Percentiles rank a stretch among this genome's conserved stretches.
Conservation (phyloP, 495 filamentous ascomycete species). For the Lentithecium fluviatile region DNA sequence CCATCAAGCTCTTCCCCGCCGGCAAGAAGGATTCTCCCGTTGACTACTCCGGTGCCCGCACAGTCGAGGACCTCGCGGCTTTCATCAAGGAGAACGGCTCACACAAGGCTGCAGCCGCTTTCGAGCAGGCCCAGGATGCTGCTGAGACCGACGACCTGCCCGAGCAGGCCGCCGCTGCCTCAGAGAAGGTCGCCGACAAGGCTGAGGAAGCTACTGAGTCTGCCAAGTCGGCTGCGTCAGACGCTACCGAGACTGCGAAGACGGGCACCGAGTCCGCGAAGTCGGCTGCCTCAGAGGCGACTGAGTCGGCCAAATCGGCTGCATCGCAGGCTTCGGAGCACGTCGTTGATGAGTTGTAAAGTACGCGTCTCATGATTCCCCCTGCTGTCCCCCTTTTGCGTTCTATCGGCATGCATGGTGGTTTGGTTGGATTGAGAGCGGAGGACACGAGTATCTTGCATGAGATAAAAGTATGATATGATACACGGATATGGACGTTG, state of each 20-base stretch:
- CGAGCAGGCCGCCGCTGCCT: slow-evolving; percentile 51
- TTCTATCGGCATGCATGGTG: no score
- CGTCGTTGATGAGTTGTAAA: not conserved
- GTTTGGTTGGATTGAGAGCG: no score
- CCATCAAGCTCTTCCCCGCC: slow-evolving; percentile 96
- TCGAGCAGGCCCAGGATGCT: slow-evolving; percentile 49
- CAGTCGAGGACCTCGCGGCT: slow-evolving; percentile 86
- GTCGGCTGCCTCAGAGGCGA: no score
- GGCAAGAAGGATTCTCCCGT: slow-evolving; percentile 81
- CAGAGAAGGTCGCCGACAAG: slow-evolving; percentile 35
- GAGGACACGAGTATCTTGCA: no score
- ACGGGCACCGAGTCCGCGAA: not conserved
- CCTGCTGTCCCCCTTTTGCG: no score
- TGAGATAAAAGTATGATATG: not conserved
- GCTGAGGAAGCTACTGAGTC: slow-evolving; percentile 50
- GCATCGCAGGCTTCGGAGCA: not conserved
- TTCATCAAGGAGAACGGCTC: slow-evolving; percentile 96
- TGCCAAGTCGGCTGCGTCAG: slow-evolving; percentile 35
- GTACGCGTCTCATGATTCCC: not conserved
- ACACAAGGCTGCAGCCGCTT: slow-evolving; percentile 68
- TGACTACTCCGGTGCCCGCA: slow-evolving; percentile 84
- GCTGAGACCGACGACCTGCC: slow-evolving; percentile 49
- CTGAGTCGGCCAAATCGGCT: no score
- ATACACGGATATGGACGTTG: slow-evolving; percentile 18
- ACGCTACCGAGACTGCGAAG: slow-evolving; percentile 31